Evolutionary conservation across 768 basidiomycete species (phyloP), one percentile per base, ranked within the genome.

Genomic region (Sporobolomyces pararoseus): DNA sequence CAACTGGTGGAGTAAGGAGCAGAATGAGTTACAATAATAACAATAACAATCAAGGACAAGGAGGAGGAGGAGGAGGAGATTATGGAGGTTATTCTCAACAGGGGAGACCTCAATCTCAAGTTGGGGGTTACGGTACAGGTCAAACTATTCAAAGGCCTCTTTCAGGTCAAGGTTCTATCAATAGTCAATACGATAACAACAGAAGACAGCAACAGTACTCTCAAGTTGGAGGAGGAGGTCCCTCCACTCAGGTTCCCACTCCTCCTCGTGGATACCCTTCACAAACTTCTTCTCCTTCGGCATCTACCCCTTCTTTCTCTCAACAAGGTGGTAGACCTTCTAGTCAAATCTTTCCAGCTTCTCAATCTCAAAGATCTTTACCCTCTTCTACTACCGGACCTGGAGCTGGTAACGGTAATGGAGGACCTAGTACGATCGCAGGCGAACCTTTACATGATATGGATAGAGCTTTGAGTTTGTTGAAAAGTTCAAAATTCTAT

Each of bases 401-500:
- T 7, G 44, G 53, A 10, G 16, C 19, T 4, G 63, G n/a, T 29
- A 52, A 5, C 46, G 46, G 44, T 17, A n/a, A n/a, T 21, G 29
- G 25, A 44, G 32, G 27, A 13, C 60, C 53, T 44, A 34, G 35
- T 13, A 74, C 68, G 7, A 74, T 74, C 42, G 72, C 72, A 2
- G 72, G 72, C 4, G 72, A 74, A 60, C 68, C 68, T 12, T 49
- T 74, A 39, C 72, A 74, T 25, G 72, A 74, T 50, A 42, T 74
- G n/a, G 31, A 49, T 0, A 21, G 72, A 14, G 72, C 72, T 9
- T 27, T 67, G n/a, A 49, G 58, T 2, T 39, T 74, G 12, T 59
- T 74, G 32, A 74, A 70, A 53, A 61, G 65, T 25, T 64, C 55
- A 52, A 74, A 74, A 63, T 74, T 74, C 58, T 74, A 74, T 58